Base-by-base conservation (phyloP, 495 filamentous ascomycete species). In the Neurospora terricola region DNA sequence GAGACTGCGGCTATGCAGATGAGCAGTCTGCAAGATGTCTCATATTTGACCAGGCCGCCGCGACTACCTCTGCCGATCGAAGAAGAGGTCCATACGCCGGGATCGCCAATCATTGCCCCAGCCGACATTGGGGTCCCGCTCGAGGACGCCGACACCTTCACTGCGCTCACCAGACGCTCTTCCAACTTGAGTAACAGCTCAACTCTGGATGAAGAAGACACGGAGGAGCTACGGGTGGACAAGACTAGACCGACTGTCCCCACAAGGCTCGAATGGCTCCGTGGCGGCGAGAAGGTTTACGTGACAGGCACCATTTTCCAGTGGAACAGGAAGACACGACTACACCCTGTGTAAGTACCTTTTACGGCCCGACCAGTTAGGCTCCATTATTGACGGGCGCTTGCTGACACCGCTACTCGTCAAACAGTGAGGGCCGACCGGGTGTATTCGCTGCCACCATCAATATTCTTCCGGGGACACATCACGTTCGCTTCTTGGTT, bases 261-360 rank as follows among this genome's bases (percentile, higher is more conserved):
- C 9, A 97, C 93, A 14, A 79, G 87, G 39, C 88, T 99, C 43
- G 90, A 93, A 81, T 99, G 95, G 96, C 86, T 84, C 70, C 86
- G 90, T 36, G 88, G 87, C 42, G 92, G 91, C 73, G 88, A 96
- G 71, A 96, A 93, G 83, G 90, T 98, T 72, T 98, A 96, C 80
- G 93, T 99, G 43, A 98, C 96, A 1, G 96, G 96, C 74, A 98
- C 96, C 23, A 97, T 98, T 78, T 94, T 94, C 72, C 90, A 92
- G 77, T 99, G 96, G 96, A 92, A 93, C 80, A 90, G 92, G 82
- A 98, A 98, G 80, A 94, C 91, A 76, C 89, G 90, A 70, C 83
- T 99, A 78, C 89, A 93, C 80, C 91, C 88, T 85, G 90, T 90
- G 94, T 97, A 87, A 87, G 90, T 88, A 21, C 30, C 39, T 23